Evolutionary conservation across 805 yeast genomes (phyloP), one percentile per base, ranked within the genome.

Genomic region (Metschnikowia colocasiae): DNA sequence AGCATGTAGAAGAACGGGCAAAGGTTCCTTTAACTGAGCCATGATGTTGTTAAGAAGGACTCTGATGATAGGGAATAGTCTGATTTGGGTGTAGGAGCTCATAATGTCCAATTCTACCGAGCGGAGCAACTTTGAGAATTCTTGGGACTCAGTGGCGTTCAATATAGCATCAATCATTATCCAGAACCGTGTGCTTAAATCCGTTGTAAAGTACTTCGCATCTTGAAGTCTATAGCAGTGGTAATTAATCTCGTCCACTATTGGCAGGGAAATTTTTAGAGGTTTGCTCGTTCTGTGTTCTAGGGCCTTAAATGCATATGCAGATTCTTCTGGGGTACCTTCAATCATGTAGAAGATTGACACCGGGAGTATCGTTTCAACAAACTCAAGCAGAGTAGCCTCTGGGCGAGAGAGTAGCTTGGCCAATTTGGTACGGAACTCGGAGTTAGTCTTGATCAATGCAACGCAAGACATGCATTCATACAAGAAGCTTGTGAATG

Each of bases 1-100:
- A 2, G 79, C 77, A 46, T 79, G 67, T n/a, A 88, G 64, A 3
- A 85, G 61, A 15, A 74, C 63, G 0, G 85, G 85, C 27, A 85
- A 60, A 1, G 85, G 79, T 5, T 58, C 58, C 31, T 71, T 68
- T n/a, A 76, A 61, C 26, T 62, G 66, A 0, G 85, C 75, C 73
- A 80, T 70, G 22, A 81, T 59, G 52, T 79, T 81, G 48, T 79
- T 79, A 48, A 73, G 67, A 34, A 81, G 62, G 2, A 80, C 73
- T 6, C 64, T 62, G 3, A 71, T 51, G 2, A 68, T 66, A 20
- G 56, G 75, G 60, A 40, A 70, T 55, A 50, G 75, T 52, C 57
- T 64, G 59, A 68, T 62, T 50, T 57, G 57, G 4, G 45, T 60
- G 45, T 49, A 48, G 16, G 58, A 56, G 45, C 74, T 61, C 64